These are phyloP conservation scores for Conoideocrella luteorostrata DNA, from an alignment of 2,329 filamentous ascomycete species.

Conservation along the genomic window DNA sequence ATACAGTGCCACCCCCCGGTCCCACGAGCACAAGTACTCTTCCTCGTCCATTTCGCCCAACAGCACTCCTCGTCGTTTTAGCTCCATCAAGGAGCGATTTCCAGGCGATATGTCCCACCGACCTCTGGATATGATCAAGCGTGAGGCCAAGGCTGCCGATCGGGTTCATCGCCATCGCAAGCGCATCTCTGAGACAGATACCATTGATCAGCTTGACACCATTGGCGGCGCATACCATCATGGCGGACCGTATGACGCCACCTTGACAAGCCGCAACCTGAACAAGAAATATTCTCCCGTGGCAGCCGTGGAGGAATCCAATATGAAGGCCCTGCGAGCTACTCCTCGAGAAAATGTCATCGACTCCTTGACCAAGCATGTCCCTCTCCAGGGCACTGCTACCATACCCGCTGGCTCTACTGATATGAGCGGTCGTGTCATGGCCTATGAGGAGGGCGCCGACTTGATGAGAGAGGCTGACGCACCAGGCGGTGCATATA, in stretches of 20 bases:
- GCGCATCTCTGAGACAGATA: conserved; percentile 63
- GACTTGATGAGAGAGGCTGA: conserved; percentile 74
- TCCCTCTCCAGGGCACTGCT: conserved; percentile 76
- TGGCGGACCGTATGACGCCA: conserved; percentile 83
- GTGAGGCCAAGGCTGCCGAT: conserved; percentile 59
- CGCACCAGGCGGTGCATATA: conserved; percentile 66
- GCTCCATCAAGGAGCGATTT: conserved; percentile 36
- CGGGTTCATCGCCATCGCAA: conserved; percentile 62
- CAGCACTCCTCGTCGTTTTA: conserved; percentile 11
- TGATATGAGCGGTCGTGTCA: conserved; percentile 62
- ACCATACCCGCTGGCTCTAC: conserved; percentile 64
- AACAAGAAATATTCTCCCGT: conserved; percentile 60
- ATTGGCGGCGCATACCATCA: conserved; percentile 70
- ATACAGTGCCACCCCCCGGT: conserved; percentile 16
- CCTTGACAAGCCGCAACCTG: conserved; percentile 66
- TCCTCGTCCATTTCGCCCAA: neutral
- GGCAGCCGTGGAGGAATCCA: conserved; percentile 67
- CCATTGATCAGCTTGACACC: conserved; percentile 76
- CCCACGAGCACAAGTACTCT: neutral
- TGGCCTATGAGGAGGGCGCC: conserved; percentile 78
- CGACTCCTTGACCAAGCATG: conserved; percentile 66
- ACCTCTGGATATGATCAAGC: conserved; percentile 60
- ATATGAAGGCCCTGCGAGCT: conserved; percentile 70
- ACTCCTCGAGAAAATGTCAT: conserved; percentile 72
- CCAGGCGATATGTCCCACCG: conserved; percentile 59